These are phyloP conservation scores for Penicillium sp. DNA, from an alignment of 2,329 filamentous ascomycete genomes.

Conservation along the genomic window DNA sequence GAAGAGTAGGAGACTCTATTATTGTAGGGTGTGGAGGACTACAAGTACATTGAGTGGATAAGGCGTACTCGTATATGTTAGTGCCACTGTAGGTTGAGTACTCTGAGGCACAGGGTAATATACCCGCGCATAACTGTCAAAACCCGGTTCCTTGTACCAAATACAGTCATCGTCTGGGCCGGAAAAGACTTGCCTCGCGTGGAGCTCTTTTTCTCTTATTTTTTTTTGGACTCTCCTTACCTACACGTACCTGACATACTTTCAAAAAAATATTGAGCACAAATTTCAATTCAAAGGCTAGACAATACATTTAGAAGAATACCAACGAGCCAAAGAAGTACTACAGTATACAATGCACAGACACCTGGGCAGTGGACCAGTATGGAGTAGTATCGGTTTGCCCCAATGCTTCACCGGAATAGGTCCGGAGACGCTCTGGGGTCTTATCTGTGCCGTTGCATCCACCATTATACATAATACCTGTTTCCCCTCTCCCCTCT, in stretches of 20 bases:
- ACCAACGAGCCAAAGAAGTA: not conserved
- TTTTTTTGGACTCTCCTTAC: not conserved
- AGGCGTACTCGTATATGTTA: not conserved
- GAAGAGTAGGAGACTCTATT: too few species aligned
- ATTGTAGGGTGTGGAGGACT: too few species aligned
- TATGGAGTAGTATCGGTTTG: not conserved
- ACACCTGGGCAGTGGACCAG: constrained; percentile 1
- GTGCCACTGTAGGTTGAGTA: not conserved
- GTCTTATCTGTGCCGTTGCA: constrained; percentile 16
- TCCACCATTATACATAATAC: constrained; percentile 11
- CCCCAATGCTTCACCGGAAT: constrained; percentile 19
- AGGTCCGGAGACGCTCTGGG: constrained; percentile 17
- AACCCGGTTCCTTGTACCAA: not conserved
- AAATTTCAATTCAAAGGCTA: too few species aligned
- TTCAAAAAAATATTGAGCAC: too few species aligned
- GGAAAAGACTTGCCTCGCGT: constrained; percentile 3
- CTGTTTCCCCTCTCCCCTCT: constrained; percentile 3
- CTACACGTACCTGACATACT: too few species aligned
- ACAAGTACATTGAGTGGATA: too few species aligned
- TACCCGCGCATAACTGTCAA: not conserved
- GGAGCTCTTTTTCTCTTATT: not conserved
- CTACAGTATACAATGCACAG: not conserved
- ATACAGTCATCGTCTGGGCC: not conserved
- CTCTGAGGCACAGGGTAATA: not conserved
- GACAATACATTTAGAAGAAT: too few species aligned